Percentiles rank a stretch among this genome's conserved stretches.
Conservation (phyloP, 495 filamentous ascomycete species). For the Bacidia rubella region DNA sequence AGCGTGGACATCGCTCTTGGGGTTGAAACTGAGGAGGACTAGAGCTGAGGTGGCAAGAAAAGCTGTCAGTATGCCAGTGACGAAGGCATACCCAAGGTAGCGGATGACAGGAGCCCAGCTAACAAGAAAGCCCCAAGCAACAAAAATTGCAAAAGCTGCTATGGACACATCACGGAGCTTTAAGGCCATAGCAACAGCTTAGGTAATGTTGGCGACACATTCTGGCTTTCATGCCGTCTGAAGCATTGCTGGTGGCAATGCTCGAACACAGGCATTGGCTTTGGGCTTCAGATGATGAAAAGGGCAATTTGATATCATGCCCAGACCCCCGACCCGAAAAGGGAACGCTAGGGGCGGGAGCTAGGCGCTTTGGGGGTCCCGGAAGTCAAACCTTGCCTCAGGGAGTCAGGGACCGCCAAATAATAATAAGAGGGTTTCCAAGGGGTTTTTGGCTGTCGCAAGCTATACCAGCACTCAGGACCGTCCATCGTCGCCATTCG, state of each 20-base stretch:
- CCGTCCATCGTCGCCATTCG: too few species aligned
- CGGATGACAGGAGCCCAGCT: conserved; percentile 68
- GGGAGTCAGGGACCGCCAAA: too few species aligned
- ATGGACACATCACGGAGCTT: conserved; percentile 60
- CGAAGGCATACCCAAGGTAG: conserved; percentile 67
- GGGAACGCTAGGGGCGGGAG: too few species aligned
- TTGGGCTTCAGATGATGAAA: not conserved
- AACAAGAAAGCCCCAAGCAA: conserved; percentile 74
- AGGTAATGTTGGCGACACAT: conserved; percentile 14
- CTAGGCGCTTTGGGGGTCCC: too few species aligned
- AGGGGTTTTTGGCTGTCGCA: too few species aligned
- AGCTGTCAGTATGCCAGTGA: conserved; percentile 48
- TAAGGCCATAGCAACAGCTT: conserved; percentile 49
- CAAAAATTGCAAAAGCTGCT: conserved; percentile 55
- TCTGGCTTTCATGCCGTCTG: conserved; percentile 4
- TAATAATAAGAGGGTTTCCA: too few species aligned
- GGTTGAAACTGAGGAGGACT: conserved; percentile 47
- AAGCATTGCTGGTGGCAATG: not conserved
- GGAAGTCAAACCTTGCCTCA: too few species aligned
- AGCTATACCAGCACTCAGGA: too few species aligned
- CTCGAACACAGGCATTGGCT: not conserved
- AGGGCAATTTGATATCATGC: too few species aligned
- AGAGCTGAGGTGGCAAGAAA: conserved; percentile 40
- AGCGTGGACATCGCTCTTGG: conserved; percentile 28
- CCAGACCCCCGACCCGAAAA: too few species aligned